Percentiles rank a stretch among this genome's conserved stretches.
These are phyloP conservation scores for Boletus tylopilopsis DNA, from an alignment of 768 basidiomycete species.

Conservation along the genomic window DNA sequence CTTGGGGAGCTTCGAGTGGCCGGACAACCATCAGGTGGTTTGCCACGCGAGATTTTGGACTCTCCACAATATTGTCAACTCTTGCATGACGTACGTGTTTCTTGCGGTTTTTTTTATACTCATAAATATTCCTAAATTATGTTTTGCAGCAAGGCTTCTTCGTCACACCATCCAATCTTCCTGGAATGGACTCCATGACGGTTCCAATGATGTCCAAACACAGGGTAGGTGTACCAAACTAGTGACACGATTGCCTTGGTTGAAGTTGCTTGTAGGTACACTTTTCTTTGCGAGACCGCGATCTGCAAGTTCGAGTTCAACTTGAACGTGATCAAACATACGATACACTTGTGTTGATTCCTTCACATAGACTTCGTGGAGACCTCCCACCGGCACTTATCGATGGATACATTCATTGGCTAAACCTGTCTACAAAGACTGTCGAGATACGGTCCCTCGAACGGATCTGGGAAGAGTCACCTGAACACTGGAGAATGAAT, in stretches of 20 bases:
- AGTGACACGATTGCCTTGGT: background rate
- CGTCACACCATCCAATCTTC: background rate
- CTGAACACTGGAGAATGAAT: background rate
- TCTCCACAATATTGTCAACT: background rate
- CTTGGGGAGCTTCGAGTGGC: no score
- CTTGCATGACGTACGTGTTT: background rate
- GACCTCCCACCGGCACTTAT: constrained; percentile 17
- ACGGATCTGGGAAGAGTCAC: background rate
- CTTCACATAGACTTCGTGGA: constrained; percentile 1
- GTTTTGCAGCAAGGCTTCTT: no score
- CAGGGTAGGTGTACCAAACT: background rate
- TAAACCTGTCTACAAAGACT: background rate
- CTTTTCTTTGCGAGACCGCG: constrained; percentile 2
- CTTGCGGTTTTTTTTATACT: no score
- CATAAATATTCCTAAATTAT: no score
- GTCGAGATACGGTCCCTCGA: background rate
- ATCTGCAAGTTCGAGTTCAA: constrained; percentile 11
- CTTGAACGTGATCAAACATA: background rate
- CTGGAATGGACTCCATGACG: background rate
- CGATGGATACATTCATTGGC: background rate
- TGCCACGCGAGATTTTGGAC: no score
- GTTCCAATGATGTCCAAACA: no score
- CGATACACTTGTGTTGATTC: constrained; percentile 17
- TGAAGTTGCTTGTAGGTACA: constrained; percentile 6
- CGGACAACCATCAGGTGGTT: no score